Evolutionary conservation across 371 early-diverging fungal genomes (phyloP), one percentile per base, ranked within the genome.

Genomic region (Basidiobolus meristosporus): DNA sequence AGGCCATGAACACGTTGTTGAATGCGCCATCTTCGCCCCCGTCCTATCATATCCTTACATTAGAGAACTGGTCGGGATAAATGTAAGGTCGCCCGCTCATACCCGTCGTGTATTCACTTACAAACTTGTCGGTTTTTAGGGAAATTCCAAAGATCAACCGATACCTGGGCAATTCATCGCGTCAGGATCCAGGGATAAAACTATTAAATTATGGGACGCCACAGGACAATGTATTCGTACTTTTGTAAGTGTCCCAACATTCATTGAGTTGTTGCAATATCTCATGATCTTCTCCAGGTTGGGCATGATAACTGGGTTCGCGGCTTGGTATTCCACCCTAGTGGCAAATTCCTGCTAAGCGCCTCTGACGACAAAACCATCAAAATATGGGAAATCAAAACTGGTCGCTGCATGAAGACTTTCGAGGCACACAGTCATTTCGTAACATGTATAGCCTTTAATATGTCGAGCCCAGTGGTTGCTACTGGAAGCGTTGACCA

Each of bases 301-400:
- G 92, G 93, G 2, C 95, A 93, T 45, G 93, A 93, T 46, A 91
- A 89, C 52, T 93, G 95, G 95, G 79, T 92, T 10, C 73, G 92
- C 22, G 80, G 73, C 12, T 46, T 92, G 22, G 70, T 68, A 9
- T 69, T 87, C 45, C 83, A 84, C 44, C 81, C 90, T 0, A 70
- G 65, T 26, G 85, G 86, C 34, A 75, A 77, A 48, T 78, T 66
- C 46, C 44, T 92, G 12, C 49, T 90, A 9, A 74, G 78, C 28
- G 82, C 75, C 0, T 74, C 81, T 0, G 90, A 89, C 47, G 92
- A 91, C 56, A 89, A 83, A 48, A 74, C 83, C 0, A 53, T 90
- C 44, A 70, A 79, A 39, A 63, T 83, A 19, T 92, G 92, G 91
- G 90, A 92, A 46, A 49, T 91, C 18, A 64, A 68, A 38, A 71